Percentiles rank a stretch among this genome's conserved stretches.
Evolutionary conservation across 1,284 basidiomycete genomes (phyloP).

Genomic region (Uromyces viciae-fabae): DNA sequence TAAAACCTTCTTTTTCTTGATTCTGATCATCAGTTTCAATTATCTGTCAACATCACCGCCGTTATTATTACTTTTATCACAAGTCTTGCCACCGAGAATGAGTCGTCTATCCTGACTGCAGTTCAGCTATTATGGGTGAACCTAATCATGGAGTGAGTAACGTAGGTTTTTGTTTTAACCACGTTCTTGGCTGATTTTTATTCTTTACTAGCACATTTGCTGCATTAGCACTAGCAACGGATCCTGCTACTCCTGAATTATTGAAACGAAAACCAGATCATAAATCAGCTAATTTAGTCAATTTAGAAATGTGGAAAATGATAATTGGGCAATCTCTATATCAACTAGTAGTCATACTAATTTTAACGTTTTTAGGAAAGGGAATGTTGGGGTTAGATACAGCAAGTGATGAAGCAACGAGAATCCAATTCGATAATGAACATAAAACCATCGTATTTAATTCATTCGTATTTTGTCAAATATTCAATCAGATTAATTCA

Average conservation of each 20-base stretch:
- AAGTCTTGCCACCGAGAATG: slow-evolving; percentile 44
- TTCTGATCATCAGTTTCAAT: slow-evolving; percentile 44
- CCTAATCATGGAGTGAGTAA: slow-evolving; percentile 47
- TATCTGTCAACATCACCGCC: slow-evolving; percentile 48
- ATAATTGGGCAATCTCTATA: slow-evolving; percentile 55
- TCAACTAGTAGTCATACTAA: slow-evolving; percentile 53
- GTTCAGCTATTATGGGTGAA: slow-evolving; percentile 48
- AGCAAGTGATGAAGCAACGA: slow-evolving; percentile 36
- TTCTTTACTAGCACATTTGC: slow-evolving; percentile 51
- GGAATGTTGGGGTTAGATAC: slow-evolving; percentile 49
- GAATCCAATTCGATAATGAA: slow-evolving; percentile 44
- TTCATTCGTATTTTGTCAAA: slow-evolving; percentile 48
- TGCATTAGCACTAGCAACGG: slow-evolving; percentile 55
- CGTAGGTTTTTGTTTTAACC: not conserved
- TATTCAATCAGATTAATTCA: slow-evolving; percentile 48
- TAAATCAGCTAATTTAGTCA: slow-evolving; percentile 52
- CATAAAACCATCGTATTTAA: slow-evolving; percentile 48
- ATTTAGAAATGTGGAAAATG: slow-evolving; percentile 56
- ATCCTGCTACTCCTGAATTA: slow-evolving; percentile 54
- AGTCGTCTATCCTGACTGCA: slow-evolving; percentile 47
- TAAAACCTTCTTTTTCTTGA: not conserved
- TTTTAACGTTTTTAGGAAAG: slow-evolving; percentile 54
- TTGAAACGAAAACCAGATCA: slow-evolving; percentile 55
- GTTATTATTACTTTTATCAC: slow-evolving; percentile 48
- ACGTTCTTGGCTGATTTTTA: slow-evolving; percentile 52